These are phyloP conservation scores for Neofusicoccum laricinum DNA, from an alignment of 2,329 filamentous ascomycete species.

Conservation along the genomic window DNA sequence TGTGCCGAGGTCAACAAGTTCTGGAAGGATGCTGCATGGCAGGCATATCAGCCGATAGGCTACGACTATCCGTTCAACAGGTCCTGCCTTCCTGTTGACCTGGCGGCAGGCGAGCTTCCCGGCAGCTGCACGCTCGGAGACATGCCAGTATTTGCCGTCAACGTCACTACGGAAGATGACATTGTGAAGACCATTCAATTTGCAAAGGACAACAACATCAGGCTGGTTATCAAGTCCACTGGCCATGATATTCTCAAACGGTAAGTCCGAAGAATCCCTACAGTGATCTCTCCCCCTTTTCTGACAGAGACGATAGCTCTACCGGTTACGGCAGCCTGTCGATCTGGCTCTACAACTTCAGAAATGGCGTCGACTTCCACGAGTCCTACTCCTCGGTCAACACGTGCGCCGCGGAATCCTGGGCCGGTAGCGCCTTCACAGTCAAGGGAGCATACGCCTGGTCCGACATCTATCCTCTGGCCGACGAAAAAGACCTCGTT, in stretches of 20 bases:
- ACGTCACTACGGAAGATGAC: constrained; percentile 23
- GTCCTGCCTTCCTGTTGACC: neutral
- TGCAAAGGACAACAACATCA: neutral
- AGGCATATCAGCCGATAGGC: neutral
- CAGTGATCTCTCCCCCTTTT: neutral
- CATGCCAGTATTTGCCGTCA: constrained; percentile 34
- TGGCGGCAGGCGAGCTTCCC: neutral
- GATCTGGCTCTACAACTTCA: constrained; percentile 37
- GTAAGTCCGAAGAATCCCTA: neutral
- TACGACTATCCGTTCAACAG: neutral
- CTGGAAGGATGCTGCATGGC: neutral
- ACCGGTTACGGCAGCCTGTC: constrained; percentile 31
- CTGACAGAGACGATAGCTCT: constrained; percentile 27
- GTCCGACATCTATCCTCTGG: constrained; percentile 27
- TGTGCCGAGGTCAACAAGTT: neutral
- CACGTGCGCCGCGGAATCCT: constrained; percentile 13
- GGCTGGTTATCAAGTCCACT: neutral
- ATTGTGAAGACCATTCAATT: constrained; percentile 17
- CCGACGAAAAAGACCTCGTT: constrained; percentile 21
- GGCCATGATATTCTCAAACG: constrained; percentile 1
- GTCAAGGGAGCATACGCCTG: constrained; percentile 29
- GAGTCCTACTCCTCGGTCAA: neutral
- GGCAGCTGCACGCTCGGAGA: constrained; percentile 22
- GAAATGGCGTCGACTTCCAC: constrained; percentile 28
- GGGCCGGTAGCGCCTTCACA: constrained; percentile 27